Base-by-base conservation (phyloP, 2,329 filamentous ascomycete species). In the Venturia oleaginea region DNA sequence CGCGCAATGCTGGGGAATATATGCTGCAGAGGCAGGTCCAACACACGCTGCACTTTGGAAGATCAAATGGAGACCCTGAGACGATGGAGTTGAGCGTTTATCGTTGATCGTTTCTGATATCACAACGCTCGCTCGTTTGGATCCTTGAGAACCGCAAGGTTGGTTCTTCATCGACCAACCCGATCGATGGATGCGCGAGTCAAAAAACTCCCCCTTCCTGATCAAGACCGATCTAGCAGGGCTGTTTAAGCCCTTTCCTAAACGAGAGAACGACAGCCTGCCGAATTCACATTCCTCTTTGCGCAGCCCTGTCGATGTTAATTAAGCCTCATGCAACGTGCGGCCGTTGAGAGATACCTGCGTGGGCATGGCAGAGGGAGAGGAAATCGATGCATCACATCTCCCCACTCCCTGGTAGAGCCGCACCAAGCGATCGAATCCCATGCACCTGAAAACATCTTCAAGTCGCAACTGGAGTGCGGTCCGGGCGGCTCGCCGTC, bases 401-500 rank as follows among this genome's bases (percentile, higher is more conserved):
- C n/a, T 37, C 30, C 38, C 22, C 32, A 13, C 22, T 19, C 13
- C 22, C 22, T 24, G 55, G n/a, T 42, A 13, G 32, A 59, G 55
- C 32, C 30, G 32, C 55, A 37, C 13, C 55, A 59, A 59, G 38
- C 19, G 38, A 42, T 59, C 55, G 55, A 59, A 22, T 51, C 46
- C 10, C 46, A 51, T 51, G 51, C 51, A 57, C 6, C 30, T 34
- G 10, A 30, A n/a, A 34, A 34, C 3, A 57, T 57, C 51, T 57
- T 57, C 51, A 57, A 24, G 46, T 15, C 46, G 27, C 51, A 57
- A 32, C 2, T 34, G 46, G 51, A 57, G 3, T 30, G 51, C 51
- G 51, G 51, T 57, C 51, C 51, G 51, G 27, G 51, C 51, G 51
- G 51, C 51, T 57, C 51, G 51, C 34, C 51, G 51, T 57, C 51